phyloP scores from a whole-genome alignment of 2,329 filamentous ascomycete species.

The Talaromyces islandicus region DNA sequence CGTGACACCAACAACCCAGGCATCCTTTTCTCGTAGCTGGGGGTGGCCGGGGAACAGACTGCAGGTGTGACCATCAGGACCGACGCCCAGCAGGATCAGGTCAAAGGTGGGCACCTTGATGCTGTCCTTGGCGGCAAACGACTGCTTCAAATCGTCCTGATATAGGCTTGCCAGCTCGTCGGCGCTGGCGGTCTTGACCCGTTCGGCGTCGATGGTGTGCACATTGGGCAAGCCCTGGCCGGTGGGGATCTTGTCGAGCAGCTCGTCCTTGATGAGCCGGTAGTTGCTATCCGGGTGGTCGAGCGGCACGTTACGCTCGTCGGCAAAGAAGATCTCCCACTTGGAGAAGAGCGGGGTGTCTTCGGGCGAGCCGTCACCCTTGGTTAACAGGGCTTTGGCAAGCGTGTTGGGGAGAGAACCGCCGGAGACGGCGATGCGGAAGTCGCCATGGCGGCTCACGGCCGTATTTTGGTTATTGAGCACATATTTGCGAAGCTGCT shows the following conservation, averaged over 20 bases:
- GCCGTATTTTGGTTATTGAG: conserved; percentile 75
- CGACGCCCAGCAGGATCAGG: conserved; percentile 84
- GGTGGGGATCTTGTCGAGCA: conserved; percentile 79
- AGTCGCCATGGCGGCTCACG: conserved; percentile 70
- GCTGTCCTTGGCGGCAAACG: conserved; percentile 86
- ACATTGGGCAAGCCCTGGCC: conserved; percentile 63
- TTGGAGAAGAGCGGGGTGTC: conserved; percentile 71
- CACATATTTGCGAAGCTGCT: conserved; percentile 74
- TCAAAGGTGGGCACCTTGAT: conserved; percentile 95
- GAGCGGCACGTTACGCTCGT: conserved; percentile 90
- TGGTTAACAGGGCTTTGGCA: conserved; percentile 70
- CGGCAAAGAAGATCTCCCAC: conserved; percentile 98
- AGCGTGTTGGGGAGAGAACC: conserved; percentile 87
- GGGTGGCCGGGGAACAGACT: conserved; percentile 88
- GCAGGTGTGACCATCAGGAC: conserved; percentile 95
- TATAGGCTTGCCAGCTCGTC: conserved; percentile 93
- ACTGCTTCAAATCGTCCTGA: conserved; percentile 76
- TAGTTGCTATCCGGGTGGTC: conserved; percentile 95
- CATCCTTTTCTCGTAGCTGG: conserved; percentile 75
- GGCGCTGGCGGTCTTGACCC: conserved; percentile 68
- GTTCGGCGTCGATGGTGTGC: conserved; percentile 67
- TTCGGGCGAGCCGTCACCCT: conserved; percentile 43
- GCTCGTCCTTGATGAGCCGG: conserved; percentile 74
- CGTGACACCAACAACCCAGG: conserved; percentile 87
- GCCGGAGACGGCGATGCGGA: conserved; percentile 90